phyloP scores from a whole-genome alignment of 208 protist species.

The Acanthamoeba castellanii region DNA sequence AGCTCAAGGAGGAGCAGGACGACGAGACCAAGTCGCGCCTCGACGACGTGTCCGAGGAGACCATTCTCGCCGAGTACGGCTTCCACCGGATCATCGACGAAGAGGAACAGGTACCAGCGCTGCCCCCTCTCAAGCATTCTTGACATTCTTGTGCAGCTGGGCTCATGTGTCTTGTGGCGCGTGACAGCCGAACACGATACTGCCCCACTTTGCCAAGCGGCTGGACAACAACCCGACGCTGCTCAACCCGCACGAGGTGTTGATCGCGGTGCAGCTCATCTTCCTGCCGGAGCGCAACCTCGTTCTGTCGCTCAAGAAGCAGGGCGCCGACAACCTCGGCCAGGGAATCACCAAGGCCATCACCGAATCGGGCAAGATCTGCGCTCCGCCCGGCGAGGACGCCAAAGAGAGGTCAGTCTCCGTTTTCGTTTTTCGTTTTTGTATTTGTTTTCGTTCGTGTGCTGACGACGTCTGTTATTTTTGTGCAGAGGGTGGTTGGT shows the following conservation, averaged over 20 bases:
- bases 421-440: background rate
- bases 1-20: constrained; percentile 64
- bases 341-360: constrained; percentile 10
- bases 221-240: constrained; percentile 59
- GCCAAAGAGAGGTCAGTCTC: background rate
- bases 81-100: constrained; percentile 44
- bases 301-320: background rate
- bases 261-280: constrained; percentile 32
- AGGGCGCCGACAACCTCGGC: background rate
- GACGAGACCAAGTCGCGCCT: constrained; percentile 46
- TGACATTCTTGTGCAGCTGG: background rate
- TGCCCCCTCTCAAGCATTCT: background rate
- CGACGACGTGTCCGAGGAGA: background rate
- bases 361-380: constrained; percentile 51
- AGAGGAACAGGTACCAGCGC: background rate
- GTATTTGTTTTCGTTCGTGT: too few relatives aligned
- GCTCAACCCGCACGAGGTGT: constrained; percentile 54
- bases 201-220: constrained; percentile 38
- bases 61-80: background rate
- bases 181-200: background rate
- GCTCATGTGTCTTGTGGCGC: background rate
- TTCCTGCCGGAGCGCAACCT: constrained; percentile 30
- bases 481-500: constrained; percentile 12
- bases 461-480: background rate
- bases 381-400: constrained; percentile 14